Percentiles rank a stretch among this genome's conserved stretches.
Evolutionary conservation across 1,284 basidiomycete genomes (phyloP).

Genomic region (Porodaedalea pini): DNA sequence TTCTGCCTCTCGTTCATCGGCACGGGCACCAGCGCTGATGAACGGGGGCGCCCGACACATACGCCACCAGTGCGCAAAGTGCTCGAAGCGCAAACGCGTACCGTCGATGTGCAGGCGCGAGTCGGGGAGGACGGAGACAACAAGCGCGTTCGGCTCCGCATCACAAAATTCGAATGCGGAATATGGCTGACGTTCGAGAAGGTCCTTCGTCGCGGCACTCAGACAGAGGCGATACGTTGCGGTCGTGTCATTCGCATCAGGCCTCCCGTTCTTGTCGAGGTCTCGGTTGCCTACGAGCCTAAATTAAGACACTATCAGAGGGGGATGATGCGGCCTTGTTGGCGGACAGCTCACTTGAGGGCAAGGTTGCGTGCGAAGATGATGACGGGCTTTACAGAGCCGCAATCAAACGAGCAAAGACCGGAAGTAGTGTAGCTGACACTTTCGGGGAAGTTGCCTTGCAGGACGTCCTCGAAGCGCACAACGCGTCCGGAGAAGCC

Average conservation of each 20-base stretch:
- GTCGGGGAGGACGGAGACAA: slow-evolving; percentile 21
- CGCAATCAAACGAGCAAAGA: slow-evolving; percentile 20
- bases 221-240: slow-evolving; percentile 17
- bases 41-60: slow-evolving; percentile 4
- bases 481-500: slow-evolving; percentile 21
- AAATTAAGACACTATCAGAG: neutral
- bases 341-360: slow-evolving; percentile 22
- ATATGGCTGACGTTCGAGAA: slow-evolving; percentile 20
- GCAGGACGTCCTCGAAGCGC: slow-evolving; percentile 20
- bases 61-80: slow-evolving; percentile 21
- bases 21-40: neutral
- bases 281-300: slow-evolving; percentile 19
- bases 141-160: slow-evolving; percentile 1
- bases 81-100: slow-evolving; percentile 12
- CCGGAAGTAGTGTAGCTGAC: slow-evolving; percentile 22
- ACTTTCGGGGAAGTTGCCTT: slow-evolving; percentile 20
- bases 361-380: slow-evolving; percentile 20
- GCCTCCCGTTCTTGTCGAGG: slow-evolving; percentile 18
- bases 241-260: slow-evolving; percentile 10
- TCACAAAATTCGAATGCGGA: slow-evolving; percentile 20
- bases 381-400: slow-evolving; percentile 20
- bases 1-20: slow-evolving; percentile 16
- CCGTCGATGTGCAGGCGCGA: slow-evolving; percentile 17
- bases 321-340: too few relatives aligned
- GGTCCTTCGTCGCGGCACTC: slow-evolving; percentile 7